A percentile compares a stretch with the other conserved stretches of the same genome.
Conservation (phyloP, 2,329 filamentous ascomycete genomes). For the Aspergillus bombycis region DNA sequence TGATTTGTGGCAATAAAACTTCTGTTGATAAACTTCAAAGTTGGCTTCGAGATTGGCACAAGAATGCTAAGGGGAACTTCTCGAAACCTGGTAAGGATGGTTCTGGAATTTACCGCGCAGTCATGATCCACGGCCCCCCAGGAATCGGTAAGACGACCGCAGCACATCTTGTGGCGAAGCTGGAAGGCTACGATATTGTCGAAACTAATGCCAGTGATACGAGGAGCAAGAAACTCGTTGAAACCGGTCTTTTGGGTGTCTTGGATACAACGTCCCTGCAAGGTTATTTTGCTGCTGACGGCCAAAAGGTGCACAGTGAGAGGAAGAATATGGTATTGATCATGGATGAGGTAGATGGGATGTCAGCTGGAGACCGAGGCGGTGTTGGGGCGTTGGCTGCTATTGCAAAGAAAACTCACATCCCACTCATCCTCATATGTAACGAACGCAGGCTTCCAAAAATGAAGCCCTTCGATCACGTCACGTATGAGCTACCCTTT, state of each 20-base stretch:
- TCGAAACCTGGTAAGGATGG: slow-evolving; percentile 82
- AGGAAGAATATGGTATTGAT: slow-evolving; percentile 96
- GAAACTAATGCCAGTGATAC: slow-evolving; percentile 97
- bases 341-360: slow-evolving; percentile 99
- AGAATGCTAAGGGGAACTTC: slow-evolving; percentile 78
- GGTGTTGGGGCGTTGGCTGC: slow-evolving; percentile 93
- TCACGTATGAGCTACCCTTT: slow-evolving; percentile 84
- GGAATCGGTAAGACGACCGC: slow-evolving; percentile 98
- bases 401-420: slow-evolving; percentile 90
- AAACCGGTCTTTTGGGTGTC: slow-evolving; percentile 83
- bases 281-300: slow-evolving; percentile 85
- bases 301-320: slow-evolving; percentile 73
- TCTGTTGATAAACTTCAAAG: slow-evolving; percentile 85
- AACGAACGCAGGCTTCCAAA: slow-evolving; percentile 91
- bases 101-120: slow-evolving; percentile 78
- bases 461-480: slow-evolving; percentile 96
- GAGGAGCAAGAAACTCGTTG: slow-evolving; percentile 93
- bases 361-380: slow-evolving; percentile 95
- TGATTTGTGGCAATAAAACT: slow-evolving; percentile 94
- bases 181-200: slow-evolving; percentile 90
- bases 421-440: slow-evolving; percentile 96
- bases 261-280: slow-evolving; percentile 91
- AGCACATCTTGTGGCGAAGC: slow-evolving; percentile 87
- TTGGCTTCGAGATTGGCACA: slow-evolving; percentile 84
- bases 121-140: slow-evolving; percentile 92